phyloP scores from a whole-genome alignment of 2,329 filamentous ascomycete genomes.

The Exophiala xenobiotica region DNA sequence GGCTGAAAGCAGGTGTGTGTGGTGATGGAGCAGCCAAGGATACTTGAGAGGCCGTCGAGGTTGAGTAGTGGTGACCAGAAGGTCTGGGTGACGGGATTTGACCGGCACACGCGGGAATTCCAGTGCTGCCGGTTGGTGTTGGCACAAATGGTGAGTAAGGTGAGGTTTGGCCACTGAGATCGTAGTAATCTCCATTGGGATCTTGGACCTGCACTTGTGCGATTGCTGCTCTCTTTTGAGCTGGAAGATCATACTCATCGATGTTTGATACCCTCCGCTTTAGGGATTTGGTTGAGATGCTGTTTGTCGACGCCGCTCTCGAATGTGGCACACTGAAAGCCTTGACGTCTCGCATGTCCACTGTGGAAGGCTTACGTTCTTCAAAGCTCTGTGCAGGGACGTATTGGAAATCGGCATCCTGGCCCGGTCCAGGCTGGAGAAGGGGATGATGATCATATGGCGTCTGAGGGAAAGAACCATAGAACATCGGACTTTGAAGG shows the following conservation, averaged over 20 bases:
- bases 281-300: slow-evolving; percentile 8
- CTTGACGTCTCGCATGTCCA: slow-evolving; percentile 10
- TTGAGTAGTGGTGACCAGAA: slow-evolving; percentile 43
- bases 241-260: slow-evolving; percentile 48
- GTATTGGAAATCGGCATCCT: slow-evolving; percentile 20
- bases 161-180: slow-evolving; percentile 45
- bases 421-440: slow-evolving; percentile 20
- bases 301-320: slow-evolving; percentile 13
- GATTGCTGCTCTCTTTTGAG: slow-evolving; percentile 48
- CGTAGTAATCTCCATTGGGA: slow-evolving; percentile 54
- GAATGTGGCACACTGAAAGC: slow-evolving; percentile 13
- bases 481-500: slow-evolving; percentile 22
- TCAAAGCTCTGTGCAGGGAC: slow-evolving; percentile 13
- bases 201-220: slow-evolving; percentile 49
- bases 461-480: slow-evolving; percentile 38
- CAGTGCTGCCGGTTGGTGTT: slow-evolving; percentile 45
- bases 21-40: slow-evolving; percentile 51
- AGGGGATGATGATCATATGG: slow-evolving; percentile 25
- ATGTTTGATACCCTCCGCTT: slow-evolving; percentile 36
- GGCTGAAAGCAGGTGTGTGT: slow-evolving; percentile 48
- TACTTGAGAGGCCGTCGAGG: slow-evolving; percentile 43
- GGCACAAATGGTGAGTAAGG: slow-evolving; percentile 53
- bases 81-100: slow-evolving; percentile 43
- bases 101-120: slow-evolving; percentile 41
- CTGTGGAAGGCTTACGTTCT: slow-evolving; percentile 3